Conservation (phyloP, 192 early-diverging fungal genomes). For the Coemansia sp. region DNA sequence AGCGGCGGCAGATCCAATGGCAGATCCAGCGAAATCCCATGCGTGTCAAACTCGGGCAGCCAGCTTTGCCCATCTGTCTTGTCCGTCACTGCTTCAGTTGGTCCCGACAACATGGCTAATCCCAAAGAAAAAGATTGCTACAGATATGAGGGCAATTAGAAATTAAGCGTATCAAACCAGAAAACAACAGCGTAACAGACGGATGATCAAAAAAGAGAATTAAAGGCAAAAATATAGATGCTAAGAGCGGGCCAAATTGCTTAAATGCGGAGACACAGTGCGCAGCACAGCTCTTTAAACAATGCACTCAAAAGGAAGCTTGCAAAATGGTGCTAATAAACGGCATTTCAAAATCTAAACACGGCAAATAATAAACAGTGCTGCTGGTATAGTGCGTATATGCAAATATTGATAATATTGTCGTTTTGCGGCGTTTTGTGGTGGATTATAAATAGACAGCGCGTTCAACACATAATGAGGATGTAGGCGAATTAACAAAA, state of each 20-base stretch:
- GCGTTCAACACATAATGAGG: not conserved
- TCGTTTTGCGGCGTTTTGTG: not conserved
- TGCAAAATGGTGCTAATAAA: not conserved
- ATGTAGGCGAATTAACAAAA: slow-evolving; percentile 1
- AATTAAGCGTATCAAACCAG: not conserved
- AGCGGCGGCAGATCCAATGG: slow-evolving; percentile 12
- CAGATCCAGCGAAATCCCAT: slow-evolving; percentile 27
- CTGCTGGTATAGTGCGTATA: not conserved
- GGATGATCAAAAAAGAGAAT: not conserved
- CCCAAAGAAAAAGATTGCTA: not conserved
- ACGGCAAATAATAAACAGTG: no score
- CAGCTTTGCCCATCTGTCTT: slow-evolving; percentile 17
- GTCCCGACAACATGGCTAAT: slow-evolving; percentile 23
- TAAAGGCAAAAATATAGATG: not conserved
- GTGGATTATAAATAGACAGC: not conserved
- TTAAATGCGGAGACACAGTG: no score
- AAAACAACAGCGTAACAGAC: not conserved
- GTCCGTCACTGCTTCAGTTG: slow-evolving; percentile 1
- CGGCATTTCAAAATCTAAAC: not conserved
- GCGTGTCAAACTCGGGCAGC: slow-evolving; percentile 46
- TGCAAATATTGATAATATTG: slow-evolving; percentile 4
- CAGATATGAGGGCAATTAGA: not conserved
- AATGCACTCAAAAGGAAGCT: not conserved
- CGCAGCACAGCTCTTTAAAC: not conserved
- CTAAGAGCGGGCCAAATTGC: no score